Percentiles rank a stretch among this genome's conserved stretches.
phyloP scores from a whole-genome alignment of 352 stramenopile genomes.

The Ophiocytium majus region DNA sequence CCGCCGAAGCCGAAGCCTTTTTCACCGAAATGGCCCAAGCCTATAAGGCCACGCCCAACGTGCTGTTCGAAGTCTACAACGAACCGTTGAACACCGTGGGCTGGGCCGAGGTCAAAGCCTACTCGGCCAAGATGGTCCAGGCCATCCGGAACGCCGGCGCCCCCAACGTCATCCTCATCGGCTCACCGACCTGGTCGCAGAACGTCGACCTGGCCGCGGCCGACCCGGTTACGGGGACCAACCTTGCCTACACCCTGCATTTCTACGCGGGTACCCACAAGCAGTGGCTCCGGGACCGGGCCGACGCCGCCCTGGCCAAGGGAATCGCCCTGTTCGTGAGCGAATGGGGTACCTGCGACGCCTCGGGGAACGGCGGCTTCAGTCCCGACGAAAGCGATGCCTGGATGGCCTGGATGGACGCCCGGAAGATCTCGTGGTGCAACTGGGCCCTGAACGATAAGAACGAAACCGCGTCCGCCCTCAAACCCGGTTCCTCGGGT shows the following conservation, averaged over 20 bases:
- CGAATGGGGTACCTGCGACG: not conserved
- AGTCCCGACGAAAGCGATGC: not conserved
- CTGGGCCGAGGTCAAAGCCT: not conserved
- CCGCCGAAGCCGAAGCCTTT: slow-evolving; percentile 16
- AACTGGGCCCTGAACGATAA: slow-evolving; percentile 28
- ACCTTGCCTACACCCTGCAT: slow-evolving; percentile 23
- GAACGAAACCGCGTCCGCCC: not conserved
- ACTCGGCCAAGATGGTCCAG: not conserved
- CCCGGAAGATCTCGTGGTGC: not conserved
- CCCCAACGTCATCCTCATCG: slow-evolving; percentile 19
- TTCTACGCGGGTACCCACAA: slow-evolving; percentile 13
- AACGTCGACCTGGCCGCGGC: not conserved
- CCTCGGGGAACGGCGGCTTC: not conserved
- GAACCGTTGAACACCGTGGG: slow-evolving; percentile 9
- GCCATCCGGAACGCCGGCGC: not conserved
- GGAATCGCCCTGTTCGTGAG: not conserved
- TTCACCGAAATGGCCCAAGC: slow-evolving; percentile 15
- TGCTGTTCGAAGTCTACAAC: slow-evolving; percentile 29
- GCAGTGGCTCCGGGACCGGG: slow-evolving; percentile 7
- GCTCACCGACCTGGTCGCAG: not conserved
- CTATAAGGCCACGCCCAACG: not conserved
- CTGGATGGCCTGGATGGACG: slow-evolving; percentile 25
- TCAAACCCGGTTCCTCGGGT: not conserved
- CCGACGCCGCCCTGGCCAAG: not conserved
- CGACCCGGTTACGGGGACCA: not conserved